Evolutionary conservation across 1,284 basidiomycete genomes (phyloP), one percentile per base, ranked within the genome.

Genomic region (Cryptococcus amylolentus): DNA sequence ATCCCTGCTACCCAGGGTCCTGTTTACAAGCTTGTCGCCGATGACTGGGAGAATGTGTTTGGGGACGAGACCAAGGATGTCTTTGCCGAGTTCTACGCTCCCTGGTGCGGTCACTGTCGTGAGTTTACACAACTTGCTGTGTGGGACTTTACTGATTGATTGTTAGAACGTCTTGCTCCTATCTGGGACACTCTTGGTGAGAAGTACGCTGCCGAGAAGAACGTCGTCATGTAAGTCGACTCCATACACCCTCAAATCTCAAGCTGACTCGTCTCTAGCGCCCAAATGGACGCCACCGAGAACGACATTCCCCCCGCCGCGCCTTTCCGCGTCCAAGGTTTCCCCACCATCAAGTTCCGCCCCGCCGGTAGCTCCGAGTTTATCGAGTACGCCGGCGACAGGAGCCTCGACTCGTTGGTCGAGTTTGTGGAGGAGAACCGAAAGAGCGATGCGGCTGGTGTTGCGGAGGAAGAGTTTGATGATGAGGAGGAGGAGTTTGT

Each of bases 291-390:
- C 72, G 91, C 91, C 5, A 89, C 87, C 60, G 91, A 94, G 79
- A 99, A 99, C 77, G 96, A 99, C 77, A 83, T 99, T 28, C 96
- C 96, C 48, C 82, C 87, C 28, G 84, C 84, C 16, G 85, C 88
- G 52, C 86, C 88, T 37, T 97, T 98, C 90, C 84, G 85, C 55
- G 80, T 95, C 62, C 70, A 81, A 56, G 76, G 74, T 49, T 98
- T 96, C 91, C 95, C 95, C 9, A 98, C 96, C 2, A 78, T 98
- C 76, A 98, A 98, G 78, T 96, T 99, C 84, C 92, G 93, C 80
- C 84, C 87, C 10, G 95, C 96, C 26, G 94, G 95, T 53, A 80
- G 84, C 45, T 81, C 81, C 57, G 86, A 89, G 56, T 98, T 94
- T 80, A 80, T 97, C 60, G 91, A 97, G 76, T 97, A 93, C 74